Evolutionary conservation across 208 protist species (phyloP).

Genomic region (Tritrichomonas musculus): DNA sequence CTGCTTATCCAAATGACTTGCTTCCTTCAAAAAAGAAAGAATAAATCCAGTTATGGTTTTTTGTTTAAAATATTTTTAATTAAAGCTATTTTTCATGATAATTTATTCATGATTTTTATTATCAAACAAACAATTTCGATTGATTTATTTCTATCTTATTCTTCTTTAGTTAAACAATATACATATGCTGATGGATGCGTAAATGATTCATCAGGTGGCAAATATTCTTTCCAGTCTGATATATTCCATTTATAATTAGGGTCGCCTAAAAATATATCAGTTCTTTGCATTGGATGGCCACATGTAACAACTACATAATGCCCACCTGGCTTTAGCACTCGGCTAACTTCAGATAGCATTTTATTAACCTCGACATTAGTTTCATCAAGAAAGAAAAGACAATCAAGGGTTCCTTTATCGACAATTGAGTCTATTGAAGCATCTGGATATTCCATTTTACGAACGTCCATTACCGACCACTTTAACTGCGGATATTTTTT

Average conservation of each 20-base stretch:
- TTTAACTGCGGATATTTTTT: background rate
- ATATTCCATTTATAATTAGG: background rate
- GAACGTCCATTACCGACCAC: background rate
- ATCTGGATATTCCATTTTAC: background rate
- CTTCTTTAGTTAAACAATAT: background rate
- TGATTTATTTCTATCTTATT: too few species aligned
- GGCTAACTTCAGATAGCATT: background rate
- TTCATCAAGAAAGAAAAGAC: background rate
- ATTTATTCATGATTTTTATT: too few species aligned
- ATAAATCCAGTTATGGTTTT: too few species aligned
- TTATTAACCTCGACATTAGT: background rate
- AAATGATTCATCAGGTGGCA: background rate
- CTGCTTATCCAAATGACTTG: too few species aligned
- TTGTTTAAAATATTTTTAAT: too few species aligned
- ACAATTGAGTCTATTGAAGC: background rate
- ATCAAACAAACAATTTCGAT: too few species aligned
- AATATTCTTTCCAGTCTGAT: background rate
- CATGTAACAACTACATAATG: background rate
- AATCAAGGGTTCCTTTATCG: constrained; percentile 21
- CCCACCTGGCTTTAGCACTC: background rate
- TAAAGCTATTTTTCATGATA: too few species aligned
- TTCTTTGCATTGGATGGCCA: background rate
- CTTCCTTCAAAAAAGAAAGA: too few species aligned
- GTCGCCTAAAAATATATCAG: background rate
- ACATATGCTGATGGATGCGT: background rate